Percentiles rank a stretch among this genome's conserved stretches.
Evolutionary conservation across 2,329 filamentous ascomycete genomes (phyloP).

Genomic region (Microascus cirrosus): DNA sequence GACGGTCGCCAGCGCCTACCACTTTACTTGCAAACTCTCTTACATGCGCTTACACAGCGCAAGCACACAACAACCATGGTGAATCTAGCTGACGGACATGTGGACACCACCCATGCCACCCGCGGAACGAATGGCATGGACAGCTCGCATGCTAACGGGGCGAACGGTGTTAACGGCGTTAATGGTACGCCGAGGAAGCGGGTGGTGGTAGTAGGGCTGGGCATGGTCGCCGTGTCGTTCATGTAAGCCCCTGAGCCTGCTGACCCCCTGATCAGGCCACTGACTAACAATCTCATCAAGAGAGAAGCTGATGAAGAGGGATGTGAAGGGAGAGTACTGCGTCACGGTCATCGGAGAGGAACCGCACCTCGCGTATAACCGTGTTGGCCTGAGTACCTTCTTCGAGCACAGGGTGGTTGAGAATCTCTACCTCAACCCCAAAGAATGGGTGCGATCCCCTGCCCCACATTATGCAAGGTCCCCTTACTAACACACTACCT

Average conservation of each 20-base stretch:
- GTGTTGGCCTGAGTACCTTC: slow-evolving; percentile 80
- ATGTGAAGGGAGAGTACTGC: slow-evolving; percentile 66
- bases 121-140: not conserved
- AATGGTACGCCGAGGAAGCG: slow-evolving; percentile 34
- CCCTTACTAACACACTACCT: not conserved
- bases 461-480: slow-evolving; percentile 3
- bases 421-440: slow-evolving; percentile 91
- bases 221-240: slow-evolving; percentile 85
- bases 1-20: not conserved
- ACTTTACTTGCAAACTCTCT: not conserved
- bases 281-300: slow-evolving; percentile 27
- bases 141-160: not conserved
- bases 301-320: slow-evolving; percentile 81
- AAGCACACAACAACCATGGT: not conserved
- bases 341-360: slow-evolving; percentile 84
- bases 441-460: slow-evolving; percentile 47
- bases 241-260: slow-evolving; percentile 53
- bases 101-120: not conserved
- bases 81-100: not conserved
- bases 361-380: slow-evolving; percentile 78
- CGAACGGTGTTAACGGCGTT: not conserved
- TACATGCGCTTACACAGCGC: not conserved
- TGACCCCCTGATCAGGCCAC: not conserved
- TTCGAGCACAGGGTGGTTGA: slow-evolving; percentile 75
- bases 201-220: slow-evolving; percentile 74